A percentile compares a stretch with the other conserved stretches of the same genome.
Evolutionary conservation across 2,329 filamentous ascomycete species (phyloP).

Genomic region (Bipolaris bicolor): DNA sequence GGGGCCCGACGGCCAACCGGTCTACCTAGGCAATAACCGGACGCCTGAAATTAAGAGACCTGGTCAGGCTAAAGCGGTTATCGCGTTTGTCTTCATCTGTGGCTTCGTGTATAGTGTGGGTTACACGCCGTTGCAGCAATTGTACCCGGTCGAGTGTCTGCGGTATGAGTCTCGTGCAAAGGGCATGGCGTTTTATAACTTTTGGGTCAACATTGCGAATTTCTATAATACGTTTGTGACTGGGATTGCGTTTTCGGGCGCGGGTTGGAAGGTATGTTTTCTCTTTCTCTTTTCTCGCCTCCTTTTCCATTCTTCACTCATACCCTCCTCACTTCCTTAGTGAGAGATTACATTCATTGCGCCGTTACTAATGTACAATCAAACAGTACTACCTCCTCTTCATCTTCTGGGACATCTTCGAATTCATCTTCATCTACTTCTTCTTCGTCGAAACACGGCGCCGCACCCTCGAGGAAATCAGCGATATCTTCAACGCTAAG

Average conservation of each 20-base stretch:
- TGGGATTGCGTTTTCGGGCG: conserved; percentile 48
- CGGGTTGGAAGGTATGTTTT: conserved; percentile 46
- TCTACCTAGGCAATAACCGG: conserved; percentile 24
- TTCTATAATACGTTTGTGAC: conserved; percentile 57
- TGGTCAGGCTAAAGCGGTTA: conserved; percentile 49
- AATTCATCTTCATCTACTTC: conserved; percentile 49
- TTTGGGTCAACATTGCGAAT: conserved; percentile 54
- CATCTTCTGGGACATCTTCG: conserved; percentile 52
- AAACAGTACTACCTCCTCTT: conserved; percentile 49
- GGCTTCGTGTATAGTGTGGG: conserved; percentile 48
- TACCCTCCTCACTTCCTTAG: no score
- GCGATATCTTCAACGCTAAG: conserved; percentile 50
- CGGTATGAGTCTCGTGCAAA: conserved; percentile 57
- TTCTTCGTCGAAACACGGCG: conserved; percentile 49
- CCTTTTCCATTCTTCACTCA: no score
- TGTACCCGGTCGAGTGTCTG: conserved; percentile 59
- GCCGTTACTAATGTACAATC: neutral
- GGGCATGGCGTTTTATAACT: conserved; percentile 57
- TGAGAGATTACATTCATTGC: no score
- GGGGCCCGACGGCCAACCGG: conserved; percentile 31
- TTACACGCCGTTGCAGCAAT: conserved; percentile 55
- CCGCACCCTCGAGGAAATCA: conserved; percentile 55
- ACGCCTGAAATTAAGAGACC: conserved; percentile 46
- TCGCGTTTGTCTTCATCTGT: conserved; percentile 55
- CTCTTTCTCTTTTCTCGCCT: no score